Base-by-base conservation (phyloP, 163 green algal species). In the Trebouxia gelatinosa region DNA sequence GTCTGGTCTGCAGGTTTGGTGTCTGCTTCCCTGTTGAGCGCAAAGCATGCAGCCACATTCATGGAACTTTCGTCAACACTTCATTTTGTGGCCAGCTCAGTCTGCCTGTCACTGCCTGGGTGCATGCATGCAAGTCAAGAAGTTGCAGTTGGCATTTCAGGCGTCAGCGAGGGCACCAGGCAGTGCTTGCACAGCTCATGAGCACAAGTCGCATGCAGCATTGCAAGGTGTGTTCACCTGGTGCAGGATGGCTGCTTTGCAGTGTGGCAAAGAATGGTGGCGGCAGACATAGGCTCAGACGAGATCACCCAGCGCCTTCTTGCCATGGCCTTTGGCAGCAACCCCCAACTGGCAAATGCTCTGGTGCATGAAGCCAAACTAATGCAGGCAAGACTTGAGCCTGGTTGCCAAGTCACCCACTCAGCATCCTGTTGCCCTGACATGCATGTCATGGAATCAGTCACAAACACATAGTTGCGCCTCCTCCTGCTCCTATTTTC, bases 261-360 rank as follows among this genome's bases (percentile, higher is more conserved):
- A 50, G 28, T 50, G 13, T 75, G 66, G 66, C 66, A 75, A 23
- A 32, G 26, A 7, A 75, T 75, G 66, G 1, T 75, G 2, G 38
- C 7, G 0, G 7, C 4, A 17, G 40, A 35, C 6, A 9, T 75
- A 32, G 39, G 34, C 23, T 29, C 39, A 7, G 23, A 75, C 38
- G 38, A n/a, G 4, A n/a, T 75, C 51, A 58, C 58, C 23, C 48
- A 78, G 72, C 54, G 51, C 16, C 23, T 34, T 3, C 72, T 78
- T 35, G 57, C 32, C 4, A 13, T 39, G 4, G 31, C 32, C n/a
- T 78, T 78, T 38, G 35, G 48, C 9, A 28, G 26, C n/a, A 58
- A 70, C 39, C 51, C 39, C 21, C 32, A 48, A 6, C 34, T 78
- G 72, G 72, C 72, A 59, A 32, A 31, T 35, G 21, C 31, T 9